phyloP scores from a whole-genome alignment of 2,329 filamentous ascomycete species.

The Nothopassalora personata region DNA sequence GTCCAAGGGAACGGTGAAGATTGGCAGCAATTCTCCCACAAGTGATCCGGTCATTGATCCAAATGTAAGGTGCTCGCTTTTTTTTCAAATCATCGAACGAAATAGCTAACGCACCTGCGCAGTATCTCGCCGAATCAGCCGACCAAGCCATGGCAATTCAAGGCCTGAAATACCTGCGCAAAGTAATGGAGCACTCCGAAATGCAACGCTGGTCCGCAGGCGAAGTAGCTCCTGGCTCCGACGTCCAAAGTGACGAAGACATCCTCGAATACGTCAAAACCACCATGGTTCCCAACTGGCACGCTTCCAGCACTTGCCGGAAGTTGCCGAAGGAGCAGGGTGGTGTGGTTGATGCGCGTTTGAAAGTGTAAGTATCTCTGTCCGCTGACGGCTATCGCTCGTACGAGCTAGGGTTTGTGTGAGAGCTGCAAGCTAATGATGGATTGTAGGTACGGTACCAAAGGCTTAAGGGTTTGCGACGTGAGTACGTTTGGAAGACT shows the following conservation, averaged over 20 bases:
- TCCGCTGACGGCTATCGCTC: not conserved
- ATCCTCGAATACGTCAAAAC: conserved; percentile 13
- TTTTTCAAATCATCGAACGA: not conserved
- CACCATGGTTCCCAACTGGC: conserved; percentile 18
- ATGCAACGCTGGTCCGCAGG: conserved; percentile 14
- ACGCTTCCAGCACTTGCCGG: conserved; percentile 19
- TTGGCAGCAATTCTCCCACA: conserved; percentile 1
- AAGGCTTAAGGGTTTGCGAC: conserved; percentile 24
- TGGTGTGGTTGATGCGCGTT: conserved; percentile 20
- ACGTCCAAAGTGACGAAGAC: conserved; percentile 13
- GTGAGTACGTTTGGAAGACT: conserved; percentile 15
- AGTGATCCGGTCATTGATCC: conserved; percentile 13
- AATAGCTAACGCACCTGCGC: not conserved
- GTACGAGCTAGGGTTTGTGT: not conserved
- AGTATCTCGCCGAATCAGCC: conserved; percentile 16
- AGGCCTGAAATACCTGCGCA: conserved; percentile 15
- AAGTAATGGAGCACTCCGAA: conserved; percentile 12
- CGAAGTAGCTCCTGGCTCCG: conserved; percentile 10
- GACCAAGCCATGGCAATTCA: conserved; percentile 18
- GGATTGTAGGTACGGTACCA: conserved; percentile 2
- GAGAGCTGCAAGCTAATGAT: not conserved
- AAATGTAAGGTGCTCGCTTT: conserved; percentile 4
- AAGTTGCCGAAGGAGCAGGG: conserved; percentile 19
- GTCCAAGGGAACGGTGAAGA: conserved; percentile 6
- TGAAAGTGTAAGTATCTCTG: conserved; percentile 17